Evolutionary conservation across 2,329 filamentous ascomycete species (phyloP).

Genomic region (Pseudogymnoascus sp.): DNA sequence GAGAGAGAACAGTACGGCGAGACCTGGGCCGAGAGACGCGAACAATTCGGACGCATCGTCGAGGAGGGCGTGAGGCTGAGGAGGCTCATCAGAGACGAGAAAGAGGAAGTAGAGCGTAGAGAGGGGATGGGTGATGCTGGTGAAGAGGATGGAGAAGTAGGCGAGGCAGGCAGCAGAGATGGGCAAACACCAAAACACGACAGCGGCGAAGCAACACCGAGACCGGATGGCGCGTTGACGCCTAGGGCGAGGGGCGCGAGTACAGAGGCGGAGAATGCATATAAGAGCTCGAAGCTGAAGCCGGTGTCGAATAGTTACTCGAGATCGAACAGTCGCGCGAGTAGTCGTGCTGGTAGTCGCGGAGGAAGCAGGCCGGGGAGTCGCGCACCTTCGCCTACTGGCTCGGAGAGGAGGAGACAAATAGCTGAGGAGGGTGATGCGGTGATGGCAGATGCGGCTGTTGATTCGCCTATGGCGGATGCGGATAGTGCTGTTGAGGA

Average conservation of each 20-base stretch:
- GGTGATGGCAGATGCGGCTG: conserved; percentile 48
- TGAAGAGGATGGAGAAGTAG: conserved; percentile 51
- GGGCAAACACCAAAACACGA: conserved; percentile 45
- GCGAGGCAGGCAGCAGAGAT: conserved; percentile 43
- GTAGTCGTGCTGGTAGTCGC: conserved; percentile 24
- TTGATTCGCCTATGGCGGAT: conserved; percentile 24
- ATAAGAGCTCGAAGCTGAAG: conserved; percentile 28
- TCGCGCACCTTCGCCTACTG: conserved; percentile 31
- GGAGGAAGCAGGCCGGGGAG: conserved; percentile 34
- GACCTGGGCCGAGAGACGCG: conserved; percentile 76
- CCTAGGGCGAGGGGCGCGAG: conserved; percentile 22
- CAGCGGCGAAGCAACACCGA: conserved; percentile 41
- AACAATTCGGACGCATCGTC: conserved; percentile 82
- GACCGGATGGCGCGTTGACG: conserved; percentile 32
- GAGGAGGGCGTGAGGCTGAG: conserved; percentile 84
- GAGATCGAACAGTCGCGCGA: neutral
- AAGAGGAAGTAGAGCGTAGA: conserved; percentile 83
- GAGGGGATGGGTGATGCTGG: conserved; percentile 64
- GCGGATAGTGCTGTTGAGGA: neutral
- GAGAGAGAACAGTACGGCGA: conserved; percentile 74
- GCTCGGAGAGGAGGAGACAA: conserved; percentile 19
- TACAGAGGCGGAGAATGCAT: conserved; percentile 33
- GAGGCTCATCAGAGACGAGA: conserved; percentile 83
- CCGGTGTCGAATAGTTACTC: conserved; percentile 23
- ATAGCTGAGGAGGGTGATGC: conserved; percentile 40